phyloP scores from a whole-genome alignment of 192 early-diverging fungal genomes.

The Dimargaris xerosporica region DNA sequence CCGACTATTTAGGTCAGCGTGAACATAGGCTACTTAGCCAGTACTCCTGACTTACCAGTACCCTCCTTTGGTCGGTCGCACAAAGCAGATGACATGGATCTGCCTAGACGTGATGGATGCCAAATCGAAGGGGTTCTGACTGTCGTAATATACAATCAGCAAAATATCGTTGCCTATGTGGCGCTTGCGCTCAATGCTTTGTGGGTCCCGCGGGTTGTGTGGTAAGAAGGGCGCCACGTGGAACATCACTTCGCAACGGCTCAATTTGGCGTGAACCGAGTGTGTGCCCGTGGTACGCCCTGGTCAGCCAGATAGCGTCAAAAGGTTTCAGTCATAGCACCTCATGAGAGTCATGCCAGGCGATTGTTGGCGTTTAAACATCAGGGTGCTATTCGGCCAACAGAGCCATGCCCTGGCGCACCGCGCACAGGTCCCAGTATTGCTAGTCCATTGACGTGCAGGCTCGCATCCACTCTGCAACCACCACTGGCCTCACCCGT shows the following conservation, averaged over 20 bases:
- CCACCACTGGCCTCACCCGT: not conserved
- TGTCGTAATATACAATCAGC: slow-evolving; percentile 35
- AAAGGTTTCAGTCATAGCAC: no score
- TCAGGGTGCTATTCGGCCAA: no score
- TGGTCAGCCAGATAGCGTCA: no score
- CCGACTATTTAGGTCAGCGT: not conserved
- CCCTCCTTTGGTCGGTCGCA: slow-evolving; percentile 17
- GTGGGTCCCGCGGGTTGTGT: slow-evolving; percentile 35
- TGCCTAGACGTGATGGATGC: slow-evolving; percentile 33
- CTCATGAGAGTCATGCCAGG: no score
- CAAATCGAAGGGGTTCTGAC: slow-evolving; percentile 30
- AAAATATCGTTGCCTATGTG: slow-evolving; percentile 66
- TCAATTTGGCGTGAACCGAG: slow-evolving; percentile 51
- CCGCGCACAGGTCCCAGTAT: no score
- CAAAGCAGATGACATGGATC: slow-evolving; percentile 39
- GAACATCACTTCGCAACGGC: slow-evolving; percentile 64
- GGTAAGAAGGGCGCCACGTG: slow-evolving; percentile 53
- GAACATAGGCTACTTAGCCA: not conserved
- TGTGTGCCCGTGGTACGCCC: slow-evolving; percentile 49
- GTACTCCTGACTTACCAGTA: slow-evolving; percentile 1
- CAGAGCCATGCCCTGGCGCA: no score
- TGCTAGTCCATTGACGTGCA: no score
- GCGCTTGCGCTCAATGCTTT: slow-evolving; percentile 51
- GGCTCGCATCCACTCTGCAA: not conserved
- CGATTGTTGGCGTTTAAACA: no score